A percentile compares a stretch with the other conserved stretches of the same genome.
These are phyloP conservation scores for Apophysomyces trapeziformis DNA, from an alignment of 371 early-diverging fungal species.

Conservation along the genomic window DNA sequence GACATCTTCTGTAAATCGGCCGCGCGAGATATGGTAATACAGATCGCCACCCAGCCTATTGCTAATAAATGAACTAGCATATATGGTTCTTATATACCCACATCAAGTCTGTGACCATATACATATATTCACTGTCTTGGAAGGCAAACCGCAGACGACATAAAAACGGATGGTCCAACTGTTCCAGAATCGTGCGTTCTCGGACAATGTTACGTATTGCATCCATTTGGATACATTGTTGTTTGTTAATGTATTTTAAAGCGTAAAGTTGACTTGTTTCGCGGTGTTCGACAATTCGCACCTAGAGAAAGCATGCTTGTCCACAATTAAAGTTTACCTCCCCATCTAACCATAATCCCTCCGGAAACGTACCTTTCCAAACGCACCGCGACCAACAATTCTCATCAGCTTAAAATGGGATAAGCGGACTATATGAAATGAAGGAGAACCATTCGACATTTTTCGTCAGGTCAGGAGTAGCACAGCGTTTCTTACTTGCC, in stretches of 20 bases:
- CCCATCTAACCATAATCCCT: constrained; percentile 5
- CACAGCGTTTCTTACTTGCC: constrained; percentile 21
- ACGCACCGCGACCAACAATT: constrained; percentile 75
- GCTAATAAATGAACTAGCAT: constrained; percentile 25
- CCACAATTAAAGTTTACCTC: constrained; percentile 17
- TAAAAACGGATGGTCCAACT: constrained; percentile 79
- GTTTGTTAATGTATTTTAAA: constrained; percentile 84
- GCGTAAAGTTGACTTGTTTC: constrained; percentile 73
- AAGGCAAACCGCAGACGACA: constrained; percentile 84
- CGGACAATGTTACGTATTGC: constrained; percentile 79
- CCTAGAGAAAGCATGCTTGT: constrained; percentile 44
- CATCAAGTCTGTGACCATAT: constrained; percentile 90
- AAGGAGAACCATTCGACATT: no score
- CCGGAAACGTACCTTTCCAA: constrained; percentile 68
- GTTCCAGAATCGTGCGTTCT: constrained; percentile 81
- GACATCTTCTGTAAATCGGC: constrained; percentile 71
- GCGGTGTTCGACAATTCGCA: constrained; percentile 76
- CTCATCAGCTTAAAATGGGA: constrained; percentile 72
- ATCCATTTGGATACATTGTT: constrained; percentile 77
- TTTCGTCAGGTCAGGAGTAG: constrained; percentile 7
- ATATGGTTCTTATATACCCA: constrained; percentile 21
- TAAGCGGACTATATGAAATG: constrained; percentile 48
- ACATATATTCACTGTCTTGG: constrained; percentile 83
- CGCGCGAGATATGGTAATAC: constrained; percentile 74
- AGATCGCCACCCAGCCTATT: constrained; percentile 84